Base-by-base conservation (phyloP, 1,284 basidiomycete genomes). In the Clitocybe nebularis region DNA sequence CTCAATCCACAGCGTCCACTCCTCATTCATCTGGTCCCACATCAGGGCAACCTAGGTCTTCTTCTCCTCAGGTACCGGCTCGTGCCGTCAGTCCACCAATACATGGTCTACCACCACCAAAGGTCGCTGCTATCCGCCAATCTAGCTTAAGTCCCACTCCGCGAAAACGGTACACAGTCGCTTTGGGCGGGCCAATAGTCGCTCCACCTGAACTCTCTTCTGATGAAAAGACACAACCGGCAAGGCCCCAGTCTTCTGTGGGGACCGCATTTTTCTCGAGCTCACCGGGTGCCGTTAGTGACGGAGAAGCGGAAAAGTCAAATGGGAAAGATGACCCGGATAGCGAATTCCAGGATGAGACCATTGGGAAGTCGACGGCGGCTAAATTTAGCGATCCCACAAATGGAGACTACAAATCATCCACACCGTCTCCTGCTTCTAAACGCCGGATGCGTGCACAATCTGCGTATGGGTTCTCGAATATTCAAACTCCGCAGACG, bases 91-190 rank as follows among this genome's bases (percentile, higher is more conserved):
- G 47, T 19, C 40, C 49, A 5, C 20, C 38, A 25, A 29, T 46
- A 8, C 49, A 52, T 9, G 54, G 56, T 2, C 54, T 60, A 7
- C 63, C 65, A 4, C 47, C 64, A 22, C 51, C 61, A 6, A 63
- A 60, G 25, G 50, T 58, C 3, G 42, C 48, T 24, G 43, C 53
- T 11, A 50, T 61, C 29, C 62, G 73, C n/a, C 68, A 68, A 9
- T 60, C 68, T 1, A 84, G 69, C 44, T 69, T 80, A 21, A 85
- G 82, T 49, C 85, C 85, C 1, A 86, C 84, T 0, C 84, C 85
- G 1, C 66, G 83, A 2, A 90, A 90, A 55, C 71, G 88, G 24
- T 89, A 90, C 56, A 89, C 88, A 0, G 85, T 89, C 33, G 86
- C 88, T 1, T 70, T 90, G 0, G 87, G 87, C 10, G 79, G 74